phyloP scores from a whole-genome alignment of 768 basidiomycete species.

The Tulasnella sp. region DNA sequence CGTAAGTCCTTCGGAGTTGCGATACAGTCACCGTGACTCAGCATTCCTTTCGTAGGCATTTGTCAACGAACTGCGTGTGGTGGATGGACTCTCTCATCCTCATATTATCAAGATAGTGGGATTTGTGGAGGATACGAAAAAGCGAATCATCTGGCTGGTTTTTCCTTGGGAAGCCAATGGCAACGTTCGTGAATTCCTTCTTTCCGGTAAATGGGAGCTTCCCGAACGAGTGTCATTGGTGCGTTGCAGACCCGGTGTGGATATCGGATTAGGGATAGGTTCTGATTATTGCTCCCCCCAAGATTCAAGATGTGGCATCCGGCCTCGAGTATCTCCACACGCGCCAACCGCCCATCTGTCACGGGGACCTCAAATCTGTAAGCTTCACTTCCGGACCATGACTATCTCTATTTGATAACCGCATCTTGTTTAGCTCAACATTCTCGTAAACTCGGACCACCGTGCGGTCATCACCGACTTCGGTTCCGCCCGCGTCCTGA shows the following conservation, averaged over 20 bases:
- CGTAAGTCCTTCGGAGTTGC: background rate
- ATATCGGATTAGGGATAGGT: background rate
- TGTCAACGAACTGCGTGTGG: background rate
- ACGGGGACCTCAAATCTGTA: slow-evolving; percentile 2
- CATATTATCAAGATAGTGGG: background rate
- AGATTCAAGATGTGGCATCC: background rate
- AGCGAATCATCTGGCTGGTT: background rate
- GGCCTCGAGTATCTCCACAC: background rate
- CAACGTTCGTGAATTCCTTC: background rate
- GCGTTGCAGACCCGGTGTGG: background rate
- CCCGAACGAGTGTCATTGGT: background rate
- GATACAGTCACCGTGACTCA: background rate
- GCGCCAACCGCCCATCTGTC: background rate
- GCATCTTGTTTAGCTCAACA: background rate
- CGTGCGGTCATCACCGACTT: background rate
- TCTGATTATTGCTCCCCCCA: background rate
- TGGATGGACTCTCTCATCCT: background rate
- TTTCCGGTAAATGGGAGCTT: background rate
- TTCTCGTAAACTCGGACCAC: background rate
- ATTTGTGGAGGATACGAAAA: background rate
- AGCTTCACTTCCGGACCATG: background rate
- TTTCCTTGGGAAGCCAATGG: background rate
- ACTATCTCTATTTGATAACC: background rate
- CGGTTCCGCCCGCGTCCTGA: background rate
- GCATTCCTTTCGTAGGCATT: background rate